These are phyloP conservation scores for Lagenidium giganteum DNA, from an alignment of 352 stramenopile species.

Conservation along the genomic window DNA sequence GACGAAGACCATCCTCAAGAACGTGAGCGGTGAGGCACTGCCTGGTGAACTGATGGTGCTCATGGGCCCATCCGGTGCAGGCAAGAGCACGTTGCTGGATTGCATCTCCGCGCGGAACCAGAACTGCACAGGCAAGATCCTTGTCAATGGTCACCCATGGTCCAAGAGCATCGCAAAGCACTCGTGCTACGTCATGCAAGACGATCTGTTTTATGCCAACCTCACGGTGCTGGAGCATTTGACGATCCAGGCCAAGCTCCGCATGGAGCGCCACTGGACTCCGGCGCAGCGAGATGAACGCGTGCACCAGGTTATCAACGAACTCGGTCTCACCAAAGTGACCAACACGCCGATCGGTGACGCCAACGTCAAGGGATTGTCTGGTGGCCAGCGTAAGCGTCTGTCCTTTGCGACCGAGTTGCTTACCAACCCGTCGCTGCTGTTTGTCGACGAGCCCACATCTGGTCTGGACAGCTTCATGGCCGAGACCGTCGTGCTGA, in stretches of 20 bases:
- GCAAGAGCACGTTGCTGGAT: slow-evolving; percentile 35
- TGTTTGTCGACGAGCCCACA: slow-evolving; percentile 83
- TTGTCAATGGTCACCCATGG: slow-evolving; percentile 49
- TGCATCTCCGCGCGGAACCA: slow-evolving; percentile 34
- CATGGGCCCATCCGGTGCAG: slow-evolving; percentile 34
- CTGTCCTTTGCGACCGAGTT: slow-evolving; percentile 76
- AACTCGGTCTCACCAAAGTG: slow-evolving; percentile 34
- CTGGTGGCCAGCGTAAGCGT: slow-evolving; percentile 74
- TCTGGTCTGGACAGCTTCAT: slow-evolving; percentile 41
- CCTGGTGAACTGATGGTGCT: slow-evolving; percentile 26
- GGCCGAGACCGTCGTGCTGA: slow-evolving; percentile 28
- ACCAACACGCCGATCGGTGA: slow-evolving; percentile 44
- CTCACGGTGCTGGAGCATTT: slow-evolving; percentile 84
- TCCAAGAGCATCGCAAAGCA: slow-evolving; percentile 18
- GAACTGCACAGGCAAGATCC: slow-evolving; percentile 39
- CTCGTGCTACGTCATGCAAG: slow-evolving; percentile 73
- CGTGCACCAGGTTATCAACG: slow-evolving; percentile 29
- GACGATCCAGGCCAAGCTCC: slow-evolving; percentile 70
- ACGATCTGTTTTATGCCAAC: slow-evolving; percentile 81
- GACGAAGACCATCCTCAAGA: slow-evolving; percentile 35
- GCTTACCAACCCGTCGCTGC: slow-evolving; percentile 56
- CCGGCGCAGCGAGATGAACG: slow-evolving; percentile 13
- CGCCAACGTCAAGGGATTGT: slow-evolving; percentile 36
- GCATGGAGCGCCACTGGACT: slow-evolving; percentile 30
- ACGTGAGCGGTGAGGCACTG: slow-evolving; percentile 26